A percentile compares a stretch with the other conserved stretches of the same genome.
These are phyloP conservation scores for Boletus sp. DNA, from an alignment of 768 basidiomycete species.

Conservation along the genomic window DNA sequence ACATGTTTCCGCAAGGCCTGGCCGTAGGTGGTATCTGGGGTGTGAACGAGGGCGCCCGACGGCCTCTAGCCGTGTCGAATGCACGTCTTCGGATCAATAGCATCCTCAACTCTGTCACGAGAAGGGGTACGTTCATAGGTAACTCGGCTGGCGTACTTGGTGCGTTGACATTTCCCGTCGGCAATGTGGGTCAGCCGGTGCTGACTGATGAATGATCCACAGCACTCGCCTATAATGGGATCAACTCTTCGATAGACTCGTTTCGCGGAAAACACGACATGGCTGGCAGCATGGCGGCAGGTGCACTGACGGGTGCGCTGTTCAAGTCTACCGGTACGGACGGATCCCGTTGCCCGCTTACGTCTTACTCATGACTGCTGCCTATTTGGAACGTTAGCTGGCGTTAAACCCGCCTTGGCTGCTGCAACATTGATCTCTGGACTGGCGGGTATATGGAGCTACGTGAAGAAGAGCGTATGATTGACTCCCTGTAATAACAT, in stretches of 20 bases:
- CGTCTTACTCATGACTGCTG: conserved; percentile 36
- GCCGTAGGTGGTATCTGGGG: conserved; percentile 96
- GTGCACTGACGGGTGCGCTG: conserved; percentile 83
- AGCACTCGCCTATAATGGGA: conserved; percentile 95
- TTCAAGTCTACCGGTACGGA: conserved; percentile 91
- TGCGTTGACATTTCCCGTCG: conserved; percentile 49
- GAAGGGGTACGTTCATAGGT: conserved; percentile 96
- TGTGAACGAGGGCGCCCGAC: conserved; percentile 86
- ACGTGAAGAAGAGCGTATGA: conserved; percentile 88
- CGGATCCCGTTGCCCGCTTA: conserved; percentile 31
- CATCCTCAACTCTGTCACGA: conserved; percentile 92
- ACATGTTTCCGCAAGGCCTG: conserved; percentile 71
- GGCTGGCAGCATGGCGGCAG: conserved; percentile 88
- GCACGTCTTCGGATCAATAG: conserved; percentile 92
- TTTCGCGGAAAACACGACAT: conserved; percentile 90
- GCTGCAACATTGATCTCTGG: conserved; percentile 89
- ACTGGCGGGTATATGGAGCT: conserved; percentile 91
- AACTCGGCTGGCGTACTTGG: conserved; percentile 98
- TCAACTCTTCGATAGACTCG: conserved; percentile 92
- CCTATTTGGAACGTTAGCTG: conserved; percentile 62
- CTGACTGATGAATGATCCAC: conserved; percentile 35
- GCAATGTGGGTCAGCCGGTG: conserved; percentile 27
- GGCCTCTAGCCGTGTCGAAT: conserved; percentile 85
- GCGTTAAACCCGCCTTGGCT: conserved; percentile 83
- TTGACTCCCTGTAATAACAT: conserved; percentile 40